Base-by-base conservation (phyloP, 257 asterid species). In the Solanum corneliomulleri region DNA sequence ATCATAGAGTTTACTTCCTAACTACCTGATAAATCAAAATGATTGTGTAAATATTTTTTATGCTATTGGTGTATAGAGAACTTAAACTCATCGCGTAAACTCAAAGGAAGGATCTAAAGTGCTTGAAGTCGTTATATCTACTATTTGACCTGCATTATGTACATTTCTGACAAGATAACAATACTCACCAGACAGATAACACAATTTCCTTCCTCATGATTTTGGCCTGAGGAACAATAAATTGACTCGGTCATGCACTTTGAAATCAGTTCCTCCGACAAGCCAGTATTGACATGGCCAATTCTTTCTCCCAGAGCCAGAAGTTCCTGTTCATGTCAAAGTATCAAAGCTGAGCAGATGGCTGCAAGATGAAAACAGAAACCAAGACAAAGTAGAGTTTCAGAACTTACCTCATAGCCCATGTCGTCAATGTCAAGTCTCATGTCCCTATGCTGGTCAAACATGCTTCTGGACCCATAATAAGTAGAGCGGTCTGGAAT, bases 291-390 rank as follows among this genome's bases (percentile, higher is more conserved):
- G 89, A 95, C 98, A 83, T 87, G 92, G 83, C 98, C 98, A 66
- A 95, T 95, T 86, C 97, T 92, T 86, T 95, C 98, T 42, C 96
- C 98, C 11, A 95, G 94, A 21, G 95, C 98, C 71, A 94, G 95
- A 85, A 95, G 98, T 25, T 95, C 98, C 98, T 95, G 92, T 23
- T 68, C 86, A 89, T 37, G 86, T 29, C 87, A 89, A 29, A 83
- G 20, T 72, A 78, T 86, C 45, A 62, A 77, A 42, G 60, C 31
- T 33, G 49, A 81, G 72, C 18, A 58, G 60, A 68, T 56, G 58
- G 85, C 87, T 47, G 52, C 25, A 70, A 68, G 76, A 29, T 58
- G n/a, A 68, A 25, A 49, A 83, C 75, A 49, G n/a, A 16, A 85
- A 71, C 49, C 33, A 33, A 25, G 45, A 29, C 25, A 47, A 10